These are phyloP conservation scores for Apophysomyces elegans DNA, from an alignment of 371 early-diverging fungal species.

Conservation along the genomic window DNA sequence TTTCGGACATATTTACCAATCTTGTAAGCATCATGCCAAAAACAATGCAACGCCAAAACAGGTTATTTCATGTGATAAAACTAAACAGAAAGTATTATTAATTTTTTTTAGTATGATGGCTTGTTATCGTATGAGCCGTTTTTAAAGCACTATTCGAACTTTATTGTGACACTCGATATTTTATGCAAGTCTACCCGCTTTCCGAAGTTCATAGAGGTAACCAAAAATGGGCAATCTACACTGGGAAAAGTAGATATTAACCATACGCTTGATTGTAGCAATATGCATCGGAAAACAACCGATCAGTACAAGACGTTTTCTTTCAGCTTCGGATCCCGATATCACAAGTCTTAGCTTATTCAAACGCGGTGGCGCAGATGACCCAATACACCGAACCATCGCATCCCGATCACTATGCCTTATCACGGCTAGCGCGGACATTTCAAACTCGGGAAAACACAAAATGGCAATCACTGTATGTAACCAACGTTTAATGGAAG, in stretches of 20 bases:
- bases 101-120: slow-evolving; percentile 23
- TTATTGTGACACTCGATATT: slow-evolving; percentile 25
- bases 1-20: slow-evolving; percentile 32
- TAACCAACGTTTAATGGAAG: background rate
- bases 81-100: background rate
- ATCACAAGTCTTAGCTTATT: background rate
- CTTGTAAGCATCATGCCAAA: slow-evolving; percentile 21
- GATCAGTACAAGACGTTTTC: background rate
- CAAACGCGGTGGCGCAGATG: slow-evolving; percentile 1
- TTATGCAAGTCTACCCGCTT: slow-evolving; percentile 25
- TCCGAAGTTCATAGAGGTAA: slow-evolving; percentile 29
- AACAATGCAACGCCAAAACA: background rate
- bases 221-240: too few relatives aligned
- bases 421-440: slow-evolving; percentile 6
- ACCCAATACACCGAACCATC: slow-evolving; percentile 6
- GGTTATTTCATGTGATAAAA: slow-evolving; percentile 1
- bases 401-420: slow-evolving; percentile 9
- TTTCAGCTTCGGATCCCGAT: background rate
- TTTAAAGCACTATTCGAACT: slow-evolving; percentile 22
- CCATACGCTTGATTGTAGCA: background rate
- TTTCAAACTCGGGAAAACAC: slow-evolving; percentile 9
- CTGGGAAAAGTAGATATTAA: background rate
- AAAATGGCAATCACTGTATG: background rate
- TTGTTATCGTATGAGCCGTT: slow-evolving; percentile 21
- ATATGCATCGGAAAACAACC: background rate